Conservation (phyloP, 148 eudicot species). For the Arbutus unedo region DNA sequence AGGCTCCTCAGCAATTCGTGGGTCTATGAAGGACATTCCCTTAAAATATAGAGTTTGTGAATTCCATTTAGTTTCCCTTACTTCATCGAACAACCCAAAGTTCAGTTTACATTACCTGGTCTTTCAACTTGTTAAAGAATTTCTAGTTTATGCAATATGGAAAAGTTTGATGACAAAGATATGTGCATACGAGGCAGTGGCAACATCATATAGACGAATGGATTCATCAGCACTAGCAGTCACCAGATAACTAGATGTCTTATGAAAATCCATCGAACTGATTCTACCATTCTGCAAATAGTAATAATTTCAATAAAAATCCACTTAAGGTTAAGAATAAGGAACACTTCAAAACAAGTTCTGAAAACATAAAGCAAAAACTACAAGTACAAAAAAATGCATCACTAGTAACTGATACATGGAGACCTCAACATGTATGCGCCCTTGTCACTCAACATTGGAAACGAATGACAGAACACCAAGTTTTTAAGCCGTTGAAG, state of each 20-base stretch:
- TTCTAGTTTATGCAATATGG: not conserved
- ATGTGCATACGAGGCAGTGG: conserved; percentile 77
- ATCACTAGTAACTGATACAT: not conserved
- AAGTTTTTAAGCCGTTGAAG: no score
- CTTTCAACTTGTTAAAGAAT: not conserved
- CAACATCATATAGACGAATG: conserved; percentile 88
- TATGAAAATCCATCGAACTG: conserved; percentile 97
- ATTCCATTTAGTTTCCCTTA: not conserved
- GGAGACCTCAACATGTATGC: not conserved
- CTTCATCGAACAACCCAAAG: not conserved
- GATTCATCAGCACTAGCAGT: conserved; percentile 99
- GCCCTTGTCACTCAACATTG: not conserved
- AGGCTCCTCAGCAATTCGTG: conserved; percentile 15
- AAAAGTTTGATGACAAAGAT: not conserved
- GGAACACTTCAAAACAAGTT: conserved; percentile 1
- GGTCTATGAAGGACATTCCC: not conserved
- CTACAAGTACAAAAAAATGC: not conserved
- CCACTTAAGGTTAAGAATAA: not conserved
- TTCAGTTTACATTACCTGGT: not conserved
- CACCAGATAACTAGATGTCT: conserved; percentile 74
- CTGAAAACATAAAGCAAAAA: not conserved
- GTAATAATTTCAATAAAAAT: not conserved
- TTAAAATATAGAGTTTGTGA: not conserved
- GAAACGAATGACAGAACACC: not conserved
- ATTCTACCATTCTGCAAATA: conserved; percentile 82